Evolutionary conservation across 305 asterid species (phyloP).

Genomic region (Petunia hybrid): DNA sequence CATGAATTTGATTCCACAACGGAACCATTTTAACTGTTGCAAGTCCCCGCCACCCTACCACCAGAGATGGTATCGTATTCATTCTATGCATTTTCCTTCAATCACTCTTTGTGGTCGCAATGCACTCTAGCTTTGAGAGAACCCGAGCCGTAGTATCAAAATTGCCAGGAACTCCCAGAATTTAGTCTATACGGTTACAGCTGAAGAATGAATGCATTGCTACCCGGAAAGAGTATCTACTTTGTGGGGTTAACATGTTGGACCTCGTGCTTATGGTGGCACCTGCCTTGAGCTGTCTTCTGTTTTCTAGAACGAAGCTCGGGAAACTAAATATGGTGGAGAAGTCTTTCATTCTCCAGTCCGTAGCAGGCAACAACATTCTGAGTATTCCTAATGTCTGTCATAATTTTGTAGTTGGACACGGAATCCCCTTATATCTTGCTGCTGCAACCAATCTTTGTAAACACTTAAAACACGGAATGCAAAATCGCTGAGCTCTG

Average conservation of each 20-base stretch:
- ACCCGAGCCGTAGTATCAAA: background rate
- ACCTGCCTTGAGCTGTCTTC: background rate
- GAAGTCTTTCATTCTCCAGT: background rate
- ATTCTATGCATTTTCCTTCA: background rate
- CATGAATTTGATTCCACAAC: no score
- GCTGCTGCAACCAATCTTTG: background rate
- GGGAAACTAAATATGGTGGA: background rate
- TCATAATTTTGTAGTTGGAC: no score
- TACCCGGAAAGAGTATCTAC: background rate
- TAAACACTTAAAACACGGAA: background rate
- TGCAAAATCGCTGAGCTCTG: background rate
- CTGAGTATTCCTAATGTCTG: no score
- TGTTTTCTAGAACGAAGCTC: background rate
- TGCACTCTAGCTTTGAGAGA: background rate
- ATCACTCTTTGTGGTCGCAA: background rate
- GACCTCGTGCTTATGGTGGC: no score
- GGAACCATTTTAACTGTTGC: no score
- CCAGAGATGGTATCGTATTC: background rate
- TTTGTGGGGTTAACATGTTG: background rate
- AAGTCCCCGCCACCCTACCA: no score
- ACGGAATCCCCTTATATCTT: background rate
- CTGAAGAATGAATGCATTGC: background rate
- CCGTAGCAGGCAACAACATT: no score
- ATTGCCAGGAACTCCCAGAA: background rate
- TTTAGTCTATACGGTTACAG: background rate